Conservation (phyloP, 2,329 filamentous ascomycete species). For the Talaromyces sp. region DNA sequence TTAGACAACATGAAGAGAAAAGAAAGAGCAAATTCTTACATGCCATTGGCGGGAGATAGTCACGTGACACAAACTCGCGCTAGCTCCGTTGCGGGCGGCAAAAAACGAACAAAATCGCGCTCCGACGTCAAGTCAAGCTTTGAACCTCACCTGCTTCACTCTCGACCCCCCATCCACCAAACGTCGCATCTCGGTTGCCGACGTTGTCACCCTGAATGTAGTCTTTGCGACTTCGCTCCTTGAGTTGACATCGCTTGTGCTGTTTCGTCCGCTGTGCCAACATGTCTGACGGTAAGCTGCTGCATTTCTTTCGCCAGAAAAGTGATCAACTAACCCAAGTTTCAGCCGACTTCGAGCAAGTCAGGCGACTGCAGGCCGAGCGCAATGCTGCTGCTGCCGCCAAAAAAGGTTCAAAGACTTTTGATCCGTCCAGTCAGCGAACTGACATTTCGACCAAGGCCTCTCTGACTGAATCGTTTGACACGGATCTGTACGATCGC, state of each 20-base stretch:
- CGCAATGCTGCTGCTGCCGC: conserved; percentile 72
- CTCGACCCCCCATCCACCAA: conserved; percentile 5
- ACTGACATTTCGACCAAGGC: conserved; percentile 81
- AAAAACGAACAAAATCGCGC: conserved; percentile 9
- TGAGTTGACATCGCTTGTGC: conserved; percentile 22
- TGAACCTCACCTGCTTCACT: background rate
- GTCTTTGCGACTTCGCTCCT: conserved; percentile 21
- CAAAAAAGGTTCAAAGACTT: conserved; percentile 76
- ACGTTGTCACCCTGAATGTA: conserved; percentile 32
- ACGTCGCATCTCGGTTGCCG: conserved; percentile 23
- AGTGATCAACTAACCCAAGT: conserved; percentile 17
- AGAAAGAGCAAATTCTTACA: too few species aligned
- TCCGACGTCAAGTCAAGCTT: background rate
- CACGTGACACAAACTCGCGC: conserved; percentile 1
- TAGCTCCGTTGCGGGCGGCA: conserved; percentile 2
- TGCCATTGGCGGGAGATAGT: background rate
- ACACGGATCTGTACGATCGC: conserved; percentile 79
- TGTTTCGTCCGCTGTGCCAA: conserved; percentile 17
- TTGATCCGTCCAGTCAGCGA: conserved; percentile 74
- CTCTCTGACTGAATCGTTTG: conserved; percentile 80
- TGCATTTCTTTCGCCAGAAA: conserved; percentile 10
- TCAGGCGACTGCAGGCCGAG: conserved; percentile 86
- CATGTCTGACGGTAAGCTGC: conserved; percentile 41
- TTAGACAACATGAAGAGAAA: too few species aligned
- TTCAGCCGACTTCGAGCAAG: conserved; percentile 74